These are phyloP conservation scores for Phalaenopsis hybrid DNA, from an alignment of 116 monocot genomes.

Conservation along the genomic window DNA sequence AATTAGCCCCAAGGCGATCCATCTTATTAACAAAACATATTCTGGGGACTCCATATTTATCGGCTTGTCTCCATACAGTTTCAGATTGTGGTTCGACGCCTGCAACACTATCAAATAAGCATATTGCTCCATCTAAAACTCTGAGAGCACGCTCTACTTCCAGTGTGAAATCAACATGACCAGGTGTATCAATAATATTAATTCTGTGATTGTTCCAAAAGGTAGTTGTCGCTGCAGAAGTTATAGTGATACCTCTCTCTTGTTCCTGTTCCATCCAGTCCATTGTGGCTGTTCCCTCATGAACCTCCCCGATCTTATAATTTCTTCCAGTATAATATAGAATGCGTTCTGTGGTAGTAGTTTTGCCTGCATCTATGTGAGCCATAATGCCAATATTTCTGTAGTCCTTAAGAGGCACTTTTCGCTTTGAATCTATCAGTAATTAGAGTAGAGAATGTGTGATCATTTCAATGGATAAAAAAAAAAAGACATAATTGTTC, in stretches of 20 bases:
- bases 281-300: slow-evolving; percentile 99
- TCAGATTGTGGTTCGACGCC: slow-evolving; percentile 98
- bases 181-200: slow-evolving; percentile 97
- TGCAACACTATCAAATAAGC: slow-evolving; percentile 93
- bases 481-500: not conserved
- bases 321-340: slow-evolving; percentile 94
- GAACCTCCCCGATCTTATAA: slow-evolving; percentile 99
- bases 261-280: slow-evolving; percentile 99
- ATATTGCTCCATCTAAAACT: slow-evolving; percentile 93
- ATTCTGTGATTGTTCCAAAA: slow-evolving; percentile 94
- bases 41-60: slow-evolving; percentile 93
- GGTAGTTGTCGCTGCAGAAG: slow-evolving; percentile 93
- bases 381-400: slow-evolving; percentile 99
- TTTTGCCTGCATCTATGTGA: slow-evolving; percentile 98
- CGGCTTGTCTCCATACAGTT: slow-evolving; percentile 98
- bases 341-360: slow-evolving; percentile 88
- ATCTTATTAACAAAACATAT: slow-evolving; percentile 97
- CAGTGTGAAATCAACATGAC: slow-evolving; percentile 95
- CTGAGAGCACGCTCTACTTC: slow-evolving; percentile 94
- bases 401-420: slow-evolving; percentile 69
- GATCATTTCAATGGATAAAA: not conserved
- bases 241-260: slow-evolving; percentile 97
- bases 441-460: slow-evolving; percentile 2
- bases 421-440: slow-evolving; percentile 42
- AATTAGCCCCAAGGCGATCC: slow-evolving; percentile 95